Conservation (phyloP, 208 protist genomes). For the Leishmania tropica region DNA sequence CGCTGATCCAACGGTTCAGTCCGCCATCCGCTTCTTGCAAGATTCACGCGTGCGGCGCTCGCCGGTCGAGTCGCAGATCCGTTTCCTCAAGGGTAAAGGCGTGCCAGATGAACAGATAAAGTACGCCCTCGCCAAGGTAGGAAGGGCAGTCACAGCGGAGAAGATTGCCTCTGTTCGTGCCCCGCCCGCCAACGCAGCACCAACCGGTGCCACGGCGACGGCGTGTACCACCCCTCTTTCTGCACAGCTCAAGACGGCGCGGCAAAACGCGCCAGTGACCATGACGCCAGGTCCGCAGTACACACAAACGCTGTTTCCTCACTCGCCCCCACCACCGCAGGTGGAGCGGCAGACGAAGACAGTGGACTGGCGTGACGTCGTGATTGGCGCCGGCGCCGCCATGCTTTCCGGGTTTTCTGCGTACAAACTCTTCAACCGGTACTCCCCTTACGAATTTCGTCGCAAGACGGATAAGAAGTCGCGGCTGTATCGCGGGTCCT, state of each 20-base stretch:
- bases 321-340: constrained; percentile 34
- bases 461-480: constrained; percentile 57
- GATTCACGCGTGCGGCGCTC: constrained; percentile 60
- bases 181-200: neutral
- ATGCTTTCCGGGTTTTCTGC: constrained; percentile 49
- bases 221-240: neutral
- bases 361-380: constrained; percentile 76
- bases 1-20: constrained; percentile 35
- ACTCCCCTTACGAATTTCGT: constrained; percentile 83
- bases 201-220: neutral
- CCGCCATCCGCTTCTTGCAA: constrained; percentile 67
- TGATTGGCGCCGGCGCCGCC: constrained; percentile 73
- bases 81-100: constrained; percentile 79
- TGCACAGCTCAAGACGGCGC: constrained; percentile 7
- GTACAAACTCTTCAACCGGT: constrained; percentile 71
- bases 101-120: constrained; percentile 66
- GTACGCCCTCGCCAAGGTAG: constrained; percentile 62
- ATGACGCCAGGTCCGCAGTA: constrained; percentile 18
- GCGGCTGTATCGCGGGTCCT: constrained; percentile 13
- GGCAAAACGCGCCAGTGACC: neutral
- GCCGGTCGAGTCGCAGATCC: constrained; percentile 62
- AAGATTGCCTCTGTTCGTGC: constrained; percentile 43
- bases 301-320: constrained; percentile 53
- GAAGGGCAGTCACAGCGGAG: constrained; percentile 46
- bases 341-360: constrained; percentile 20